Evolutionary conservation across 2,329 filamentous ascomycete genomes (phyloP).

Genomic region (Penicillium decumbens): DNA sequence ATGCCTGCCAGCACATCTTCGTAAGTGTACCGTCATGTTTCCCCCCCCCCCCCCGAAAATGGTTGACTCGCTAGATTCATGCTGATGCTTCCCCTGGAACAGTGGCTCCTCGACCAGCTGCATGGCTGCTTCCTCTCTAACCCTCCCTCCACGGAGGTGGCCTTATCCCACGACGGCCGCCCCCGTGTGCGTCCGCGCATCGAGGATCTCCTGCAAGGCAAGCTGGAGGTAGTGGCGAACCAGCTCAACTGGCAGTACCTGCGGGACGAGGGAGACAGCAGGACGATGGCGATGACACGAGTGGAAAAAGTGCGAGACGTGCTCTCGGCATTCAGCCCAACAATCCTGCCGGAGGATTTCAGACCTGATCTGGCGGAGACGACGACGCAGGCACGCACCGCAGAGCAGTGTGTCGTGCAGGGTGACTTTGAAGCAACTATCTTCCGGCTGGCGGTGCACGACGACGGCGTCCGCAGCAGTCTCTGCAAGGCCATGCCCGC

Average conservation of each 20-base stretch:
- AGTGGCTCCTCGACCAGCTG: constrained; percentile 44
- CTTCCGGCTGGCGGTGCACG: constrained; percentile 44
- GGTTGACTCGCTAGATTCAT: background rate
- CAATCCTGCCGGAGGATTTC: constrained; percentile 41
- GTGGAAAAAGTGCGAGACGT: constrained; percentile 43
- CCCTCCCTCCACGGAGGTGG: constrained; percentile 26
- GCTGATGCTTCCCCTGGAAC: constrained; percentile 7
- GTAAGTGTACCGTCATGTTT: constrained; percentile 25
- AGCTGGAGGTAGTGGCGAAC: constrained; percentile 31
- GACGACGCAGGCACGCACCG: constrained; percentile 29
- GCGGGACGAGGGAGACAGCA: constrained; percentile 22
- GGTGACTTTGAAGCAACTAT: constrained; percentile 45
- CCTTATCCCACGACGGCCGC: constrained; percentile 32
- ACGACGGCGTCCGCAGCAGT: constrained; percentile 40
- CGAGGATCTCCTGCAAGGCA: constrained; percentile 31
- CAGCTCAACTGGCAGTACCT: constrained; percentile 36
- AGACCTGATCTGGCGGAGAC: constrained; percentile 38
- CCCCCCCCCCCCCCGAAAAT: background rate
- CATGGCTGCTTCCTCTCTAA: constrained; percentile 33
- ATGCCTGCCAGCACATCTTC: constrained; percentile 42
- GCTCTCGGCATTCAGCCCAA: constrained; percentile 42
- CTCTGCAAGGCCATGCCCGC: constrained; percentile 43
- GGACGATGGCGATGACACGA: constrained; percentile 30
- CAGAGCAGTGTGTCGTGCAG: constrained; percentile 44
- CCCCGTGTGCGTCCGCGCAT: constrained; percentile 29